phyloP scores from a whole-genome alignment of 352 stramenopile species.

The Phytophthora fragariaefolia region DNA sequence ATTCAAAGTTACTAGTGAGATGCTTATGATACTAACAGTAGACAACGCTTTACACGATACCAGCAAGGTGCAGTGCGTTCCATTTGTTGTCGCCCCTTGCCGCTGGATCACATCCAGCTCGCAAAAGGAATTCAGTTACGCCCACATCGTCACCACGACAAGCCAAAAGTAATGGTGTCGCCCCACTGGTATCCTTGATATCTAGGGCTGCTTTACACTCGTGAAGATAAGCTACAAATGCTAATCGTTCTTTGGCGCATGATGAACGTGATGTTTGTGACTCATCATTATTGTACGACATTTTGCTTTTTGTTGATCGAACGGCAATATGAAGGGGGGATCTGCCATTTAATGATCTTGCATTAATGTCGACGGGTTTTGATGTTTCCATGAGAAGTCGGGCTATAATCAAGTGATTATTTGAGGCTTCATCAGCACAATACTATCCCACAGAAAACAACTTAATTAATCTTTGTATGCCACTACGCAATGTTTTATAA shows the following conservation, averaged over 20 bases:
- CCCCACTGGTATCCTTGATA: constrained; percentile 40
- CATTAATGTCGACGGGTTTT: constrained; percentile 40
- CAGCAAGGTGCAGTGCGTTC: constrained; percentile 57
- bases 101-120: constrained; percentile 35
- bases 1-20: not conserved
- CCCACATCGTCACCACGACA: constrained; percentile 32
- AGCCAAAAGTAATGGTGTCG: constrained; percentile 54
- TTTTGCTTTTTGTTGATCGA: constrained; percentile 12
- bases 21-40: not conserved
- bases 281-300: not conserved
- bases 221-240: constrained; percentile 39
- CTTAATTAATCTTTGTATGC: not conserved
- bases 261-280: not conserved
- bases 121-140: constrained; percentile 40
- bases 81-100: constrained; percentile 42
- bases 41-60: not conserved
- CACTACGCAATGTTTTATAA: not conserved
- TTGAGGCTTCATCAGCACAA: constrained; percentile 47
- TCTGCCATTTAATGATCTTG: constrained; percentile 54
- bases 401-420: constrained; percentile 45
- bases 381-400: constrained; percentile 37
- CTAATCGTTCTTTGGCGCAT: constrained; percentile 11
- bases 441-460: constrained; percentile 35
- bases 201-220: constrained; percentile 44
- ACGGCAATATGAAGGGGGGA: constrained; percentile 58